Evolutionary conservation across 176 grass and related monocot species (phyloP), one percentile per base, ranked within the genome.

Genomic region (Calamus simplicifolius): DNA sequence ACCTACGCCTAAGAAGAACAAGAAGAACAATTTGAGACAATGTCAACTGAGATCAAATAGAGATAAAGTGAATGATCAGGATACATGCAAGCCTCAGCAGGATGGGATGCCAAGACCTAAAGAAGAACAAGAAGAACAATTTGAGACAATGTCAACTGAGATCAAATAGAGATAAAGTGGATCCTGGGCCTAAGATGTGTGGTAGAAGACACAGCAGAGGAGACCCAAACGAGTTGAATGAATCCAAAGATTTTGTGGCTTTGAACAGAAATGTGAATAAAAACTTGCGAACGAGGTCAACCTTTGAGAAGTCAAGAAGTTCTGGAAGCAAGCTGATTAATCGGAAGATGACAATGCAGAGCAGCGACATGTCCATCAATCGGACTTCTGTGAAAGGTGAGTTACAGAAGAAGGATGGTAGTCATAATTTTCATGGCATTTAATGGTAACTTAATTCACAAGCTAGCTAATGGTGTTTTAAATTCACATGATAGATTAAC

Each of bases 401-500:
- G 16, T 48, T 16, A 1, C 54, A 69, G 48, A 90, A 85, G 63
- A n/a, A n/a, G n/a, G 23, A 65, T 19, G 55, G 43, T 26, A 48
- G 12, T 57, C 56, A 25, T 1, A 2, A 16, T 38, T 1, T 18
- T 21, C 16, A 55, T 30, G 70, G 16, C 26, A 80, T 54, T 70
- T 72, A 64, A 25, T 54, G 6, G 58, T 72, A 26, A 64, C 56
- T 77, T 73, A 68, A 35, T 85, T 72, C 71, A 70, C 62, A 68
- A 71, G 61, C 79, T 81, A 62, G 72, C 51, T 78, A 56, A 76
- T 69, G 57, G 77, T 52, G 77, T 66, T 64, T 66, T 73, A 56
- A 70, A 76, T 56, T 71, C 19, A 19, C 4, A 6, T 51, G 59
- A 68, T 43, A 54, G 3, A 48, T 56, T 77, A 58, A 15, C 25